These are phyloP conservation scores for Scedosporium apiospermum DNA, from an alignment of 2,329 filamentous ascomycete genomes.

Conservation along the genomic window DNA sequence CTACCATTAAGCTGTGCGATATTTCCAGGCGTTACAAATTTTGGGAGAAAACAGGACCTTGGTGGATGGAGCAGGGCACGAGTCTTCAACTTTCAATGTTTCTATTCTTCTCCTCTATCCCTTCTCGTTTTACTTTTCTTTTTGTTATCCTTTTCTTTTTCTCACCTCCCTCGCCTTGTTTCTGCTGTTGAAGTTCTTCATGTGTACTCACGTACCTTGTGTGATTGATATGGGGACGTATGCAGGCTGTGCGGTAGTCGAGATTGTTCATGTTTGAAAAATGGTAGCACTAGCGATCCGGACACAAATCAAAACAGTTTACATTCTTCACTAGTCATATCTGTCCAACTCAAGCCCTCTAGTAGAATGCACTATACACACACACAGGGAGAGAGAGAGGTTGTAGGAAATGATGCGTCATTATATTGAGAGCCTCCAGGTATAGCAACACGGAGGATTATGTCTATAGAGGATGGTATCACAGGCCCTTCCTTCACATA, in stretches of 20 bases:
- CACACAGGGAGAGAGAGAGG: too few relatives aligned
- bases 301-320: background rate
- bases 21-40: background rate
- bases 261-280: background rate
- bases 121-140: slow-evolving; percentile 1
- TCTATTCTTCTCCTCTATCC: background rate
- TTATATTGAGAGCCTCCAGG: background rate
- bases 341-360: too few relatives aligned
- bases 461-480: background rate
- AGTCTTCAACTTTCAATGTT: background rate
- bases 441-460: background rate
- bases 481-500: background rate
- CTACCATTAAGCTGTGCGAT: background rate
- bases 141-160: background rate
- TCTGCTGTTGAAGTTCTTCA: background rate
- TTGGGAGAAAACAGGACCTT: background rate
- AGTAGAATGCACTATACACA: background rate
- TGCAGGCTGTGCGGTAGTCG: background rate
- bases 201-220: background rate
- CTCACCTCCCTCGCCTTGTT: background rate
- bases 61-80: background rate
- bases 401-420: background rate
- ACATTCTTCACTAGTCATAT: background rate
- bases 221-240: too few relatives aligned
- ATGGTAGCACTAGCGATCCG: background rate